Evolutionary conservation across 805 yeast species (phyloP).

Genomic region (Ogataea nakhonphanomensis): DNA sequence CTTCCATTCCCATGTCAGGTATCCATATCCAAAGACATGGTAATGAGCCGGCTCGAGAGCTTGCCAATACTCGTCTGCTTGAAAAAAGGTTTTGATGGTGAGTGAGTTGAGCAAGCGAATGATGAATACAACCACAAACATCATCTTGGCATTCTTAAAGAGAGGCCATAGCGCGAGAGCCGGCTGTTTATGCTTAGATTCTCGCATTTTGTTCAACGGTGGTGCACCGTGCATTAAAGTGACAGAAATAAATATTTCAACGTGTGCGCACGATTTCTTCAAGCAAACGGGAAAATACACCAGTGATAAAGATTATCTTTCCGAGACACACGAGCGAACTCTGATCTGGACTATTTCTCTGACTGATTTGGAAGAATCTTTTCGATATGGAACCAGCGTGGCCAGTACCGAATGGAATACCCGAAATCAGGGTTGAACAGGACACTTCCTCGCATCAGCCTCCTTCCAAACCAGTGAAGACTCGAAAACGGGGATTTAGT

Average conservation of each 20-base stretch:
- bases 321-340: not conserved
- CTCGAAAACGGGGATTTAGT: constrained; percentile 62
- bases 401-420: not conserved
- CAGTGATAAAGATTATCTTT: not conserved
- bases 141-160: not conserved
- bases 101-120: constrained; percentile 63
- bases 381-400: constrained; percentile 1
- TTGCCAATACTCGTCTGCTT: constrained; percentile 96
- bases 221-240: constrained; percentile 4
- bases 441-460: constrained; percentile 8
- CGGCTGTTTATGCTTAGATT: not conserved
- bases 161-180: not conserved
- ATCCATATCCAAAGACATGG: constrained; percentile 74
- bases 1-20: constrained; percentile 93
- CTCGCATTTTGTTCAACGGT: not conserved
- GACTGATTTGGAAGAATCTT: too few relatives aligned
- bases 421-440: constrained; percentile 6
- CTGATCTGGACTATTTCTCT: not conserved
- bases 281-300: not conserved
- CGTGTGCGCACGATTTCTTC: constrained; percentile 4
- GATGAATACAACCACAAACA: constrained; percentile 28
- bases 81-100: constrained; percentile 72
- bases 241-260: constrained; percentile 7
- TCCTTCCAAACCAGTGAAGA: constrained; percentile 28
- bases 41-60: constrained; percentile 87